Conservation (phyloP, 2,329 filamentous ascomycete genomes). For the Daldinia sp. region DNA sequence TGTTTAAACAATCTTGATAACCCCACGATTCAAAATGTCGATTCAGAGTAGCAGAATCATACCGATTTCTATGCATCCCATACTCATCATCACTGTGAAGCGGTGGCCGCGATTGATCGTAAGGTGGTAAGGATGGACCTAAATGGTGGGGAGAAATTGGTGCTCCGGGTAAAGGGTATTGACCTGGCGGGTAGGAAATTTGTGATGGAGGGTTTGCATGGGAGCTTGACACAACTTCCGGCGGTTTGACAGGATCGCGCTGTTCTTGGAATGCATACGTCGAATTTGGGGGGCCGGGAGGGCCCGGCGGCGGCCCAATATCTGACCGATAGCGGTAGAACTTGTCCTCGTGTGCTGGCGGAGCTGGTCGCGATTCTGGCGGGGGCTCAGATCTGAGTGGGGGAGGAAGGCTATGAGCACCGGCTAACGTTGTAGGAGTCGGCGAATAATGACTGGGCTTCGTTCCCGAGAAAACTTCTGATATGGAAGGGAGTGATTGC, state of each 20-base stretch:
- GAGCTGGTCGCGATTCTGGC: constrained; percentile 41
- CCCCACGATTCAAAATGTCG: constrained; percentile 62
- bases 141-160: constrained; percentile 61
- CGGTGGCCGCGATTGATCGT: constrained; percentile 55
- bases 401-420: constrained; percentile 42
- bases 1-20: constrained; percentile 61
- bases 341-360: constrained; percentile 45
- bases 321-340: constrained; percentile 44
- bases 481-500: constrained; percentile 48
- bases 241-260: constrained; percentile 40
- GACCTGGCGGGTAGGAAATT: constrained; percentile 54
- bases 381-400: constrained; percentile 44
- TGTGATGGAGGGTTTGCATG: constrained; percentile 48
- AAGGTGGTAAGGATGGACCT: constrained; percentile 54
- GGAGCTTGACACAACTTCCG: constrained; percentile 36
- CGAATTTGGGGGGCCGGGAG: constrained; percentile 39
- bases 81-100: constrained; percentile 58
- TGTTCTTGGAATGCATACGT: constrained; percentile 43
- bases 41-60: constrained; percentile 54
- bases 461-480: constrained; percentile 45
- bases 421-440: constrained; percentile 40
- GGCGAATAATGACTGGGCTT: constrained; percentile 45
- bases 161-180: constrained; percentile 50
- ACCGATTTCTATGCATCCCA: constrained; percentile 51
- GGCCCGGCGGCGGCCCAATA: constrained; percentile 37